These are phyloP conservation scores for Epichloe gansuensis DNA, from an alignment of 2,329 filamentous ascomycete genomes.

Conservation along the genomic window DNA sequence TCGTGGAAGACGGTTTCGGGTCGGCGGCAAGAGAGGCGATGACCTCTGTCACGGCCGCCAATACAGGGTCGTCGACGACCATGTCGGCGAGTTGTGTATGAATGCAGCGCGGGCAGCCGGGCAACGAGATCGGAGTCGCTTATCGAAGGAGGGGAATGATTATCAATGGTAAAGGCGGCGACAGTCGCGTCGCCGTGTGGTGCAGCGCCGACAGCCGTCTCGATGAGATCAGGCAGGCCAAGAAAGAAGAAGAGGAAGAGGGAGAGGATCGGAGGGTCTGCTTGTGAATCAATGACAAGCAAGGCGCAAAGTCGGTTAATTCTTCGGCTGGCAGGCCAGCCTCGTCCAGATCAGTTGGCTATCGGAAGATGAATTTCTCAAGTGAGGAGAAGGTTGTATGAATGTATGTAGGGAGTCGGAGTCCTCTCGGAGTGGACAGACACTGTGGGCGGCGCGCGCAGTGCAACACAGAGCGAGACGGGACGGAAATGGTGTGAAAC, in stretches of 20 bases:
- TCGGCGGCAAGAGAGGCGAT: conserved; percentile 39
- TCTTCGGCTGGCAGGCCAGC: background rate
- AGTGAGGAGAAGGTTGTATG: background rate
- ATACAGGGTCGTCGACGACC: conserved; percentile 38
- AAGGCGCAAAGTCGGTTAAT: background rate
- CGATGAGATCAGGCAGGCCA: background rate
- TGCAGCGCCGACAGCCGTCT: background rate
- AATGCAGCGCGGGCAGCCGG: conserved; percentile 11
- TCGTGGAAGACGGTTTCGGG: conserved; percentile 25
- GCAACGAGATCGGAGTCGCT: background rate
- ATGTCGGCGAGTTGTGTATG: conserved; percentile 22
- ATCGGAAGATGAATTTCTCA: background rate
- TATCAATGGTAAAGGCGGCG: background rate
- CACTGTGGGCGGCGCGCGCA: background rate
- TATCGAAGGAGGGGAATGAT: background rate
- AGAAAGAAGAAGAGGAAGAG: background rate
- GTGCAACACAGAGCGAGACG: background rate
- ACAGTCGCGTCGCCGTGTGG: conserved; percentile 2
- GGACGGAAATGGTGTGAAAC: background rate
- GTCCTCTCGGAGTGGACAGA: background rate
- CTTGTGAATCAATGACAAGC: conserved; percentile 1
- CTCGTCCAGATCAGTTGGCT: conserved; percentile 1
- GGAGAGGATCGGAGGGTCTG: background rate
- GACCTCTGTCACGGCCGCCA: conserved; percentile 41
- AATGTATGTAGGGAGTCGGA: background rate